Conservation (phyloP, 768 basidiomycete genomes). For the Amanita rimosa region DNA sequence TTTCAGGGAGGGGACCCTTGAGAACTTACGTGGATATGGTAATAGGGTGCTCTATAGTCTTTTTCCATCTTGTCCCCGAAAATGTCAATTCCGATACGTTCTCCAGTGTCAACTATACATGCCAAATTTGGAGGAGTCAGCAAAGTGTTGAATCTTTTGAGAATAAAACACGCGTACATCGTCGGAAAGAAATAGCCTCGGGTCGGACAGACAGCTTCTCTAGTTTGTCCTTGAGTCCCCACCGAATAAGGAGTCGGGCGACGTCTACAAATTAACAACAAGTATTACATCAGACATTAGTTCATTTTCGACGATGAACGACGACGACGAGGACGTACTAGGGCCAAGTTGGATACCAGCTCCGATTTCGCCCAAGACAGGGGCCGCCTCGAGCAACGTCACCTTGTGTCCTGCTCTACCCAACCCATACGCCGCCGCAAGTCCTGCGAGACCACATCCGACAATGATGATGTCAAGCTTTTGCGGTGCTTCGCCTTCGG, state of each 20-base stretch:
- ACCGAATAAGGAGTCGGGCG: constrained; percentile 33
- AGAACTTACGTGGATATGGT: constrained; percentile 22
- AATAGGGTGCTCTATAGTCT: constrained; percentile 22
- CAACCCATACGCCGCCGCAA: constrained; percentile 32
- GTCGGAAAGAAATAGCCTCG: constrained; percentile 23
- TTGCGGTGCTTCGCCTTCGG: not conserved
- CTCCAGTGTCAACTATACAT: constrained; percentile 17
- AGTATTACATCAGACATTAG: no score
- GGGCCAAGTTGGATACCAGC: constrained; percentile 38
- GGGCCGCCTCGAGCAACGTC: constrained; percentile 33
- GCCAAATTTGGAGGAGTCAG: no score
- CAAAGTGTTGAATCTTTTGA: no score
- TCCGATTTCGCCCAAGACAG: constrained; percentile 29
- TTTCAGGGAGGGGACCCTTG: no score
- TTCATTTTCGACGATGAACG: no score
- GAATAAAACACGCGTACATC: constrained; percentile 21
- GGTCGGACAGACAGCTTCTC: constrained; percentile 26
- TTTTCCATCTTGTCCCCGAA: constrained; percentile 17
- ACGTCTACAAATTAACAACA: constrained; percentile 9
- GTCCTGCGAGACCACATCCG: constrained; percentile 40
- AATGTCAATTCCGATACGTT: constrained; percentile 17
- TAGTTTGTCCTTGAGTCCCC: constrained; percentile 36
- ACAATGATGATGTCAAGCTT: constrained; percentile 26
- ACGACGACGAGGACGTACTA: constrained; percentile 8
- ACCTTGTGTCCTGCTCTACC: constrained; percentile 36